Evolutionary conservation across 2,329 filamentous ascomycete species (phyloP), one percentile per base, ranked within the genome.

Genomic region (Sclerotinia spermophila): DNA sequence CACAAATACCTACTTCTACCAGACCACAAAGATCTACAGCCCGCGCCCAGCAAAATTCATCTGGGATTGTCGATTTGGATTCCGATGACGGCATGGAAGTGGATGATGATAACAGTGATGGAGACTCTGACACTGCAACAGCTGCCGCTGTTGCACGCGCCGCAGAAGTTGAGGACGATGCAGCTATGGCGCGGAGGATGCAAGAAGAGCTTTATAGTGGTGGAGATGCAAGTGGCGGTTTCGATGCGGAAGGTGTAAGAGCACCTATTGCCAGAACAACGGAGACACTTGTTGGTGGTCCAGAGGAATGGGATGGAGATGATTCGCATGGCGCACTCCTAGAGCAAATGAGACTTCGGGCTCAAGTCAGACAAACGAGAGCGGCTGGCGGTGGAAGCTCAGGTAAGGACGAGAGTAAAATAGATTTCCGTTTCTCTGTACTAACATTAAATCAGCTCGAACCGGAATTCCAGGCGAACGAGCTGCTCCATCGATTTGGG

Each of bases 261-360:
- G 96, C 96, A 62, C 96, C 96, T 13, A 96, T 99, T 81, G 93
- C 91, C 60, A 88, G 93, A 76, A 97, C 92, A 40, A 96, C 93
- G 19, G 96, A 99, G 82, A 97, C 94, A 0, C 86, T 99, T 67
- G 90, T 97, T 15, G 94, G 91, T 2, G 92, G 92, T 1, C 86
- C 83, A 19, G 84, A 84, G 45, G 75, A 82, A 81, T 73, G 78
- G 80, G 83, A 76, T n/a, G 82, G 82, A 51, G 82, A 85, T 48
- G 85, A 84, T 62, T 75, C 84, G 70, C 75, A 76, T 17, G 69
- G 72, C 45, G 69, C 72, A 27, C 71, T 77, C 30, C 38, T 76
- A 55, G 71, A 78, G 59, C 78, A 78, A 67, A 71, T 77, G 72
- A 73, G 75, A 73, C 78, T 80, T 67, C 80, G 82, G 70, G 79